A percentile compares a stretch with the other conserved stretches of the same genome.
Conservation (phyloP, 495 filamentous ascomycete genomes). For the Aspergillus panamensis region DNA sequence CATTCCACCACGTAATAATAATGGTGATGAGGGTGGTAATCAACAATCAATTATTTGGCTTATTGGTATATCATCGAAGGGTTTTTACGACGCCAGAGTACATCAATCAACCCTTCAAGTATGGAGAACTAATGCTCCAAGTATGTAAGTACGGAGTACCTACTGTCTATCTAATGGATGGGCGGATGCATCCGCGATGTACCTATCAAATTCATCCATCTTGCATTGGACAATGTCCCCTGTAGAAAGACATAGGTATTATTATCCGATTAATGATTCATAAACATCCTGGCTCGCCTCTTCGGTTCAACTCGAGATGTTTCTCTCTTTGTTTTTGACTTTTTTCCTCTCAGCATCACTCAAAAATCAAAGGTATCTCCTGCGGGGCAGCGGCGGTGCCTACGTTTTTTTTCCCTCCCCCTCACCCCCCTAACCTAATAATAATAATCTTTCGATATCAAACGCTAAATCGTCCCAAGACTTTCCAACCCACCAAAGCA, state of each 20-base stretch:
- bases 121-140: background rate
- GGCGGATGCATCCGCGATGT: background rate
- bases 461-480: slow-evolving; percentile 8
- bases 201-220: background rate
- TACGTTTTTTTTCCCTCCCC: background rate
- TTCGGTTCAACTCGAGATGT: background rate
- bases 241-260: background rate
- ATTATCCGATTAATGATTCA: no score
- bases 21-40: background rate
- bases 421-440: background rate
- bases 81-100: no score
- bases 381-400: background rate
- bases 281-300: background rate
- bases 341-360: background rate
- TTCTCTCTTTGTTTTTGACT: background rate
- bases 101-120: no score
- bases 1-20: background rate
- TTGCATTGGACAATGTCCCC: background rate
- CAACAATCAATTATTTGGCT: background rate
- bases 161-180: background rate
- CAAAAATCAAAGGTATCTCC: background rate
- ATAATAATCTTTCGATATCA: slow-evolving; percentile 9
- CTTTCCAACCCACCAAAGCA: slow-evolving; percentile 3
- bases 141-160: background rate
- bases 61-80: no score